These are phyloP conservation scores for Symbiotaphrina buchneri DNA, from an alignment of 495 filamentous ascomycete genomes.

Conservation along the genomic window DNA sequence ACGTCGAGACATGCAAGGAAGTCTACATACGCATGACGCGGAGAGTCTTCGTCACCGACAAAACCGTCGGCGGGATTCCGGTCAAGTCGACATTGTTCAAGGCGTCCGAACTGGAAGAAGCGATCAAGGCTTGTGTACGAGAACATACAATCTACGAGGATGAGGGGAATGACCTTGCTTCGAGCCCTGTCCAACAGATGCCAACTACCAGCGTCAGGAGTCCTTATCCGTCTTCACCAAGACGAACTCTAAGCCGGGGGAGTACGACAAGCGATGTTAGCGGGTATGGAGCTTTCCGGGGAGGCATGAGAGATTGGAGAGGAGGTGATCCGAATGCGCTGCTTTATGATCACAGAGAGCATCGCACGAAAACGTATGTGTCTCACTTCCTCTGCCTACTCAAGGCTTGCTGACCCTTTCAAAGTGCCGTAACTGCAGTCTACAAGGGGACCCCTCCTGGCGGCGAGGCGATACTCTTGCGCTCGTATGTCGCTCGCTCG, in stretches of 20 bases:
- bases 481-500: conserved; percentile 85
- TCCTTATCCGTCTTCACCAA: conserved; percentile 16
- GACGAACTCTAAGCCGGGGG: conserved; percentile 21
- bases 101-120: conserved; percentile 83
- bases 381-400: background rate
- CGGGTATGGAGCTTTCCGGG: background rate
- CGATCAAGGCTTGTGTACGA: conserved; percentile 70
- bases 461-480: conserved; percentile 44
- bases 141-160: conserved; percentile 64
- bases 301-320: background rate
- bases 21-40: conserved; percentile 87
- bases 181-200: conserved; percentile 3
- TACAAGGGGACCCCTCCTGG: conserved; percentile 58
- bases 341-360: conserved; percentile 62
- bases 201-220: conserved; percentile 5
- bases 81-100: conserved; percentile 91
- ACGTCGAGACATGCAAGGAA: conserved; percentile 88
- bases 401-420: conserved; percentile 10
- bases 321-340: conserved; percentile 35
- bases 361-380: conserved; percentile 80
- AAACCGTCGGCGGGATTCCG: conserved; percentile 85
- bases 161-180: conserved; percentile 48
- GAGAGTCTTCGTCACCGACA: conserved; percentile 92
- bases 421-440: conserved; percentile 71
- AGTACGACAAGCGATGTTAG: conserved; percentile 15